Evolutionary conservation across 441 rosid species (phyloP).

Genomic region (Brassica balearica): DNA sequence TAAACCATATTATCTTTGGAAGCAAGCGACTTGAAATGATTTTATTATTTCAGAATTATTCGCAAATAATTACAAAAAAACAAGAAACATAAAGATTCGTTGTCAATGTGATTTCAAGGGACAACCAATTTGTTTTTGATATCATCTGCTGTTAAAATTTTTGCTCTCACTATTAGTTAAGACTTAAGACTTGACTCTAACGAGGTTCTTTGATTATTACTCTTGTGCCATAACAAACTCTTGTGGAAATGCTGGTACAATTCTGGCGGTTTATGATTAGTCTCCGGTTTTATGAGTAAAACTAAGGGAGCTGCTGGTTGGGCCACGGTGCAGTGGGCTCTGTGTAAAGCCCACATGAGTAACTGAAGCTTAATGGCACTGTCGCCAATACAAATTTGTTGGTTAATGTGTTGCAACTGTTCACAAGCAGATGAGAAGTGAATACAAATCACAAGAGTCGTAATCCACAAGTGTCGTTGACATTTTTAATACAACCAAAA

Average conservation of each 20-base stretch:
- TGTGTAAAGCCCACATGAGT: slow-evolving; percentile 8
- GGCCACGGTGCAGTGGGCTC: slow-evolving; percentile 11
- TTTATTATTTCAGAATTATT: no score
- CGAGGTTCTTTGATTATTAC: no score
- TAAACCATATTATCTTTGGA: background rate
- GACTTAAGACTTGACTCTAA: background rate
- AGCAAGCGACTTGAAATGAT: background rate
- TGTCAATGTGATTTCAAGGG: background rate
- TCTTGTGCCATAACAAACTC: background rate
- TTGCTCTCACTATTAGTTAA: background rate
- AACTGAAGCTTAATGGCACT: background rate
- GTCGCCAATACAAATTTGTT: slow-evolving; percentile 7
- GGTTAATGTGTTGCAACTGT: background rate
- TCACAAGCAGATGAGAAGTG: background rate
- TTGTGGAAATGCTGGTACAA: background rate
- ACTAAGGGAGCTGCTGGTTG: background rate
- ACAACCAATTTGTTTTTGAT: background rate
- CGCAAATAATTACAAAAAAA: background rate
- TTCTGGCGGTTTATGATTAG: slow-evolving; percentile 1
- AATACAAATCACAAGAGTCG: background rate
- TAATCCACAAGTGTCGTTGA: background rate
- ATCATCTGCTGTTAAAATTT: background rate
- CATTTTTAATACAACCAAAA: background rate
- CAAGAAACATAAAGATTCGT: background rate
- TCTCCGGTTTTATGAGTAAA: background rate